These are phyloP conservation scores for Silybum marianum DNA, from an alignment of 129 eudicot species.

Conservation along the genomic window DNA sequence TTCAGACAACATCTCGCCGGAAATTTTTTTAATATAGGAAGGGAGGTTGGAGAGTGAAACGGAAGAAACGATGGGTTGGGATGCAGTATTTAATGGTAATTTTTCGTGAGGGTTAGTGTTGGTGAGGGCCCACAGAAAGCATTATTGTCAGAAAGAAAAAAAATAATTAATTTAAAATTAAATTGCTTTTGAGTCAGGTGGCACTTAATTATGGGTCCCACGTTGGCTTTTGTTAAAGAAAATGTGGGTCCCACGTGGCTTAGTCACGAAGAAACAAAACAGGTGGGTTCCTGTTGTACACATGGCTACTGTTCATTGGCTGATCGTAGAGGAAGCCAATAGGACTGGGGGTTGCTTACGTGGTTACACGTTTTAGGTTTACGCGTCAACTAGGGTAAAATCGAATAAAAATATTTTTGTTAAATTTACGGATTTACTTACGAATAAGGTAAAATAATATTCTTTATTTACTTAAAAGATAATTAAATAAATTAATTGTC, in stretches of 20 bases:
- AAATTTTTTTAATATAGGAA: conserved; percentile 38
- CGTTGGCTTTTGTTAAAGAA: conserved; percentile 35
- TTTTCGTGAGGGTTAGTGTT: not conserved
- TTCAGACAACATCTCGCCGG: conserved; percentile 75
- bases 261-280: conserved; percentile 65
- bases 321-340: conserved; percentile 22
- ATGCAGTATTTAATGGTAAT: conserved; percentile 56
- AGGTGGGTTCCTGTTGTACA: conserved; percentile 32
- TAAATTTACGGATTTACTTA: no score
- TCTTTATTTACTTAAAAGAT: no score
- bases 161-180: conserved; percentile 5
- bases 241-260: conserved; percentile 50
- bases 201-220: conserved; percentile 53
- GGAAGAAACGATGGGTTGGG: conserved; percentile 70
- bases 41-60: conserved; percentile 66
- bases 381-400: conserved; percentile 16
- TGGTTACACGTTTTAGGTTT: conserved; percentile 29
- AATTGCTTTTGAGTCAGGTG: conserved; percentile 64
- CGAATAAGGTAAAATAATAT: no score
- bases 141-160: conserved; percentile 31
- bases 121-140: conserved; percentile 43
- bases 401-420: not conserved
- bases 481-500: no score
- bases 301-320: conserved; percentile 27
- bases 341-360: conserved; percentile 15